A percentile compares a stretch with the other conserved stretches of the same genome.
Conservation (phyloP, 2,329 filamentous ascomycete genomes). For the Teratosphaeria destructans region DNA sequence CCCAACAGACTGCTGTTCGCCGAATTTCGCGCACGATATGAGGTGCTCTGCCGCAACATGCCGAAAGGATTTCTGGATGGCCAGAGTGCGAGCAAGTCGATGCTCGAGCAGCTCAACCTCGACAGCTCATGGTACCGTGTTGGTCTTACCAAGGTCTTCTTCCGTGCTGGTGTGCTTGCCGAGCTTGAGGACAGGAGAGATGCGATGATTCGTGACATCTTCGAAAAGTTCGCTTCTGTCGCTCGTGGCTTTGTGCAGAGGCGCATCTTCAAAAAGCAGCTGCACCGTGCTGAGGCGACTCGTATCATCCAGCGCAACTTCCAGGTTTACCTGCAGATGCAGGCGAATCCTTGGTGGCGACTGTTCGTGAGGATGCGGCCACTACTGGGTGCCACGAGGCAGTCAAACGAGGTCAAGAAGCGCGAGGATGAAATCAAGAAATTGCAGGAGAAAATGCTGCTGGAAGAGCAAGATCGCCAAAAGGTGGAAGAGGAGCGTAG, state of each 20-base stretch:
- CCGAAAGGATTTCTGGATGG: conserved; percentile 87
- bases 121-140: conserved; percentile 84
- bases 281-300: conserved; percentile 90
- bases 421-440: conserved; percentile 86
- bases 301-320: conserved; percentile 93
- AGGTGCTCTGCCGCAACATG: conserved; percentile 81
- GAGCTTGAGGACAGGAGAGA: conserved; percentile 95
- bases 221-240: conserved; percentile 84
- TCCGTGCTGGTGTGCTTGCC: conserved; percentile 87
- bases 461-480: conserved; percentile 63
- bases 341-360: conserved; percentile 94
- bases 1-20: conserved; percentile 85
- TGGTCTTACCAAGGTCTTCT: conserved; percentile 94
- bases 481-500: conserved; percentile 84
- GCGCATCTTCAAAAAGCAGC: conserved; percentile 77
- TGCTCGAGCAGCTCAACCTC: conserved; percentile 79
- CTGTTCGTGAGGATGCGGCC: conserved; percentile 92
- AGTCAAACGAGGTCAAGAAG: conserved; percentile 87
- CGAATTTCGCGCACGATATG: conserved; percentile 91
- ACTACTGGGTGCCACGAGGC: conserved; percentile 80
- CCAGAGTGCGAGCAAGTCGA: conserved; percentile 71
- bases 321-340: conserved; percentile 79
- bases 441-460: conserved; percentile 71
- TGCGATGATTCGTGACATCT: conserved; percentile 83
- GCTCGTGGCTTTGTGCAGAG: conserved; percentile 84